These are phyloP conservation scores for Schizophyllum commune DNA, from an alignment of 1,284 basidiomycete species.

Conservation along the genomic window DNA sequence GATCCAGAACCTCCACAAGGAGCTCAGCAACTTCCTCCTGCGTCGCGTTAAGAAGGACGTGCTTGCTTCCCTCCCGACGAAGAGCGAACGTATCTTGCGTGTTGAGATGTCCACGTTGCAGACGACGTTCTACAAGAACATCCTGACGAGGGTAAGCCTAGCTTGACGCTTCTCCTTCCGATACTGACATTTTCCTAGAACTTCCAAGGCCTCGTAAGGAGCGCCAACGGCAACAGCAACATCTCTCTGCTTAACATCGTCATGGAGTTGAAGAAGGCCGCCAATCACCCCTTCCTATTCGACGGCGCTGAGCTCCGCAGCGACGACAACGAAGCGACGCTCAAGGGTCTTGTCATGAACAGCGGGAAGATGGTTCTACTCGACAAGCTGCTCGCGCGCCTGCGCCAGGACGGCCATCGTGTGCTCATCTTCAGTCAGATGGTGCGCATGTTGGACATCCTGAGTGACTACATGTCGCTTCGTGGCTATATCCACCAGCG, in stretches of 20 bases:
- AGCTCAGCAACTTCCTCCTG: slow-evolving; percentile 93
- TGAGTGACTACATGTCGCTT: slow-evolving; percentile 92
- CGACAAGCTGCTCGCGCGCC: slow-evolving; percentile 85
- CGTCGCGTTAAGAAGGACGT: slow-evolving; percentile 95
- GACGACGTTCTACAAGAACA: slow-evolving; percentile 99
- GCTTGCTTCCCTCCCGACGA: slow-evolving; percentile 93
- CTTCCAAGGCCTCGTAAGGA: slow-evolving; percentile 88
- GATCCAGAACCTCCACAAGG: slow-evolving; percentile 91
- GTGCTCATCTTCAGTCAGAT: slow-evolving; percentile 99
- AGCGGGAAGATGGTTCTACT: slow-evolving; percentile 97
- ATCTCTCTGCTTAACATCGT: slow-evolving; percentile 94
- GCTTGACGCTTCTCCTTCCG: not conserved
- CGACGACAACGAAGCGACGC: slow-evolving; percentile 76
- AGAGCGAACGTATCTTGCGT: slow-evolving; percentile 95
- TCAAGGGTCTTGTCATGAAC: slow-evolving; percentile 96
- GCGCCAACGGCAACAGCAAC: slow-evolving; percentile 73
- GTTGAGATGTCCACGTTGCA: slow-evolving; percentile 98
- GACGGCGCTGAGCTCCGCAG: slow-evolving; percentile 87
- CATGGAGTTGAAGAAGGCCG: slow-evolving; percentile 96
- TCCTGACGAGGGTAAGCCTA: slow-evolving; percentile 76
- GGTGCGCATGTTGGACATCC: slow-evolving; percentile 98
- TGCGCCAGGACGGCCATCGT: slow-evolving; percentile 90
- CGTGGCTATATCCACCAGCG: slow-evolving; percentile 94
- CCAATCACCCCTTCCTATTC: slow-evolving; percentile 97
- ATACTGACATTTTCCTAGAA: slow-evolving; percentile 46